Conservation (phyloP, 2,329 filamentous ascomycete species). For the Neurospora sp. region DNA sequence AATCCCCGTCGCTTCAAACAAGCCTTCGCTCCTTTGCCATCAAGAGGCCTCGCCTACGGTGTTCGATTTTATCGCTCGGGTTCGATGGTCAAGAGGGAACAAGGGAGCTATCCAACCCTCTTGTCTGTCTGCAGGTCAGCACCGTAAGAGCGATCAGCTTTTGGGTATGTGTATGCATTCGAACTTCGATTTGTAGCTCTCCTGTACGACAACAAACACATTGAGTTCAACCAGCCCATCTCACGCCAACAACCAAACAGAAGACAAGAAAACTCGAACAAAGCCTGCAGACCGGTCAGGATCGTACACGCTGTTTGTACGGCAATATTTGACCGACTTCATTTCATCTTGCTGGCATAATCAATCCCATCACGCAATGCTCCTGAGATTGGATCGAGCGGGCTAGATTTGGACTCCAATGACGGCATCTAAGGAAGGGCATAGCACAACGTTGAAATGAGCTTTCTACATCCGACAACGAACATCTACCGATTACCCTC, state of each 20-base stretch:
- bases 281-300: not conserved
- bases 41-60: not conserved
- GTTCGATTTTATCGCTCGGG: not conserved
- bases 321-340: not conserved
- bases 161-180: not conserved
- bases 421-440: not conserved
- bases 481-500: not conserved
- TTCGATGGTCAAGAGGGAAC: not conserved
- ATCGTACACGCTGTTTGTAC: not conserved
- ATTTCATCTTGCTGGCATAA: not conserved
- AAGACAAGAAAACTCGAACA: not conserved
- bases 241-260: not conserved
- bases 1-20: not conserved
- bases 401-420: not conserved
- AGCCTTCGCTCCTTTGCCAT: not conserved
- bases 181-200: not conserved
- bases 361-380: not conserved
- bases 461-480: not conserved
- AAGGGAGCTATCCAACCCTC: not conserved
- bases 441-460: not conserved
- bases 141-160: not conserved
- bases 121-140: not conserved
- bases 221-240: not conserved
- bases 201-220: not conserved
- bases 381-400: not conserved